A percentile compares a stretch with the other conserved stretches of the same genome.
Conservation (phyloP, 129 eudicot genomes). For the Escallonia herrerae region DNA sequence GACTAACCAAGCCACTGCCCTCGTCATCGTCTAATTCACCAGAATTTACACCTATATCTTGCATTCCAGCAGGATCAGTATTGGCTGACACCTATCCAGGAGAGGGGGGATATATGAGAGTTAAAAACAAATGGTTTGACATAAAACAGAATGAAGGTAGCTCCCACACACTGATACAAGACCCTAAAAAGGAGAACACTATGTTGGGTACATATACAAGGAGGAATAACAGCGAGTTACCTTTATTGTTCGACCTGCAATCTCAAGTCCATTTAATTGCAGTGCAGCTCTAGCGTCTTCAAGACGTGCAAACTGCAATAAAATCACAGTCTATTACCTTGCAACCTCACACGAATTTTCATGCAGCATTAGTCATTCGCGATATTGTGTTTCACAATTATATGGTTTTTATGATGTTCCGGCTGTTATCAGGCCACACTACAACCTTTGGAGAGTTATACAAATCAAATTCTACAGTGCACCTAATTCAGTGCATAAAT, state of each 20-base stretch:
- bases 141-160: no score
- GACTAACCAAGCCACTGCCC: constrained; percentile 80
- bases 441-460: constrained; percentile 1
- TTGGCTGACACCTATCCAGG: constrained; percentile 64
- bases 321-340: constrained; percentile 5
- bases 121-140: no score
- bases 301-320: constrained; percentile 68
- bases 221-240: constrained; percentile 15
- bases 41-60: constrained; percentile 67
- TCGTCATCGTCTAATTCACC: constrained; percentile 90
- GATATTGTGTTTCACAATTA: not conserved
- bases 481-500: not conserved
- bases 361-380: not conserved
- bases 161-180: no score
- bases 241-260: constrained; percentile 91
- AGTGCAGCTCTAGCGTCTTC: constrained; percentile 86
- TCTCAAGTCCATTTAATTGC: constrained; percentile 81
- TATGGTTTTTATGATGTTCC: not conserved
- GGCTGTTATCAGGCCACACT: not conserved
- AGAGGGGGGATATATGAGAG: not conserved
- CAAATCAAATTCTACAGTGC: not conserved
- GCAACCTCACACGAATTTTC: not conserved
- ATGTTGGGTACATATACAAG: not conserved
- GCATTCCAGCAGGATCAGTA: constrained; percentile 81
- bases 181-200: not conserved